Evolutionary conservation across 2,329 filamentous ascomycete species (phyloP), one percentile per base, ranked within the genome.

Genomic region (Arthrobotrys pseudoclavata): DNA sequence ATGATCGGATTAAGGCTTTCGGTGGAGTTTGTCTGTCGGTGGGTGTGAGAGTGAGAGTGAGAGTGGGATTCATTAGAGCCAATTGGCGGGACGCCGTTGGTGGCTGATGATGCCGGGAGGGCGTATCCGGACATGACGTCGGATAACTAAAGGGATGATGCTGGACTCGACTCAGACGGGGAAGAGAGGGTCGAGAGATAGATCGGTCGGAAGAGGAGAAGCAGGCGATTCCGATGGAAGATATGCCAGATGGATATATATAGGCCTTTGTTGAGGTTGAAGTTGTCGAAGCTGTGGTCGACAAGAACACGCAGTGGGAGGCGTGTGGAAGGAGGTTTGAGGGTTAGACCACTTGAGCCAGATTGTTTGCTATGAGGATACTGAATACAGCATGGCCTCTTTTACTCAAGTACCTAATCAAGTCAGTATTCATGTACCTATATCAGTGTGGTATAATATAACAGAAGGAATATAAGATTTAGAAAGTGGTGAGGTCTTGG

Each of bases 41-140:
- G 69, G 13, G 53, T 47, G 15, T 61, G 61, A 24, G 66, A 45
- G 18, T 60, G 60, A 24, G 66, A 45, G 18, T 60, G 60, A 22
- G 70, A 62, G 31, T 61, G 61, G 47, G 70, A 63, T 22, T 53
- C 72, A 31, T 45, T 26, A 3, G 72, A 70, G 15, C 48, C 52
- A 53, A 52, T 40, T 22, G 72, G 52, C 22, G 62, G 40, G n/a
- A 62, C 20, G 31, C 62, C 62, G 15, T 74, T 67, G 20, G 60
- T 26, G 37, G 47, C 69, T 31, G 52, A 42, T 26, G 52, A 18
- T 1, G 50, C 2, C 24, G 61, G 69, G 24, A 52, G 53, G 69
- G 69, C 69, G 69, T 74, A 74, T 18, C 62, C 62, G 18, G 69
- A 68, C 69, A 74, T 74, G 37, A 6, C 31, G 18, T 55, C 34